Base-by-base conservation (phyloP, 352 stramenopile species). In the Phytophthora cactorum region DNA sequence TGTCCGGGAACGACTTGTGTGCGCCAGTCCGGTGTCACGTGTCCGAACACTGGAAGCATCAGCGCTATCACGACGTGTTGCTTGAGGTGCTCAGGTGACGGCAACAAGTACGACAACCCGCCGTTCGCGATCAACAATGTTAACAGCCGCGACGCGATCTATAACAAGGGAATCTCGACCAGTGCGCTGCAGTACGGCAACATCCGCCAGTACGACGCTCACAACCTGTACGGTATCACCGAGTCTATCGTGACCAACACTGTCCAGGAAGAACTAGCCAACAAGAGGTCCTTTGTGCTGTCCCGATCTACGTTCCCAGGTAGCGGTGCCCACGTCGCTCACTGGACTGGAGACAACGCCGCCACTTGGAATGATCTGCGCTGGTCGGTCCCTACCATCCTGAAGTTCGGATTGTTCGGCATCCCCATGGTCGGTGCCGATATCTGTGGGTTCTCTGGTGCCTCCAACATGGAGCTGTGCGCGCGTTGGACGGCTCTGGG, bases 351-450 rank as follows among this genome's bases (percentile, higher is more conserved):
- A 17, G 88, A 95, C 63, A 95, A 93, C 50, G 77, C 69, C 0
- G 84, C 88, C 1, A 90, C 76, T 36, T 96, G 88, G 88, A 78
- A 91, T 52, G 88, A 96, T 65, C 55, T 96, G 9, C 75, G 79
- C 17, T 88, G 79, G 70, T 91, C 77, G 44, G 77, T 96, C 31
- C 70, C 80, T 25, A 75, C 79, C 4, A 86, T 94, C 32, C 66
- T 93, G 5, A 84, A 90, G 41, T 90, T 94, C 25, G 84, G 84
- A 15, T 44, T 96, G 4, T 94, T 90, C 47, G 84, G 85, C 10
- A 88, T 96, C 55, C 84, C 86, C 7, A 94, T 96, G 86, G 77
- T 93, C 2, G 88, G 88, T 10, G 77, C 88, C 3, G 88, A 96
- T 34, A 92, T 92, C 27, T 93, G 84, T 25, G 86, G 86, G 8